Base-by-base conservation (phyloP, 2,329 filamentous ascomycete genomes). In the Apiospora phragmitis region DNA sequence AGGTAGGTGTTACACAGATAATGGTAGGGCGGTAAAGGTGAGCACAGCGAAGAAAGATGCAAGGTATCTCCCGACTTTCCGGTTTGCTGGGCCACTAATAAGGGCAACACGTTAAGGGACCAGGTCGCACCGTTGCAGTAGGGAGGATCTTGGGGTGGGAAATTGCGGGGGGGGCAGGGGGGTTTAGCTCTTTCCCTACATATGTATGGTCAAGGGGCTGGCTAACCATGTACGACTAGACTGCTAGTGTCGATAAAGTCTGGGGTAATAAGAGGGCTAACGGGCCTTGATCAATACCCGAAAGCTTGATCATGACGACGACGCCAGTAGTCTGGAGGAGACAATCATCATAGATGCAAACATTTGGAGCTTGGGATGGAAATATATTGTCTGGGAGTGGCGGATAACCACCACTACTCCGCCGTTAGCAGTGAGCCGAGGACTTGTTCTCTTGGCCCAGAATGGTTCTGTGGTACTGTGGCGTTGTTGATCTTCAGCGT, bases 241-340 rank as follows among this genome's bases (percentile, higher is more conserved):
- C 29, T 32, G 16, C 26, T 55, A 55, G 26, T 26, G 26, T 6
- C 4, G 16, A 4, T 3, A 1, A 3, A 59, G 51, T 59, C 51
- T 59, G 51, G 51, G 51, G 51, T 59, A 59, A 32, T 9, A 16
- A 47, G 51, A 26, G 38, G 29, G 41, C 47, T 45, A 38, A 65
- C 68, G 68, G 68, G 8, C 32, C 7, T 59, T 69, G 24, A 69
- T 69, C 38, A 69, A 69, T 1, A 1, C 4, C 68, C 68, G 68
- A 69, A n/a, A 59, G 45, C 32, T 32, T 5, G 26, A 32, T 16
- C 16, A 55, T 55, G 49, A 55, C 49, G 49, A 55, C 5, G 6
- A 32, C 14, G 32, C 7, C 14, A 55, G 49, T 55, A 5, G 18
- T 18, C 5, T 55, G 16, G 43, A n/a, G 43, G n/a, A 47, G 43